Base-by-base conservation (phyloP, 345 rosid species). In the Populus nigra region DNA sequence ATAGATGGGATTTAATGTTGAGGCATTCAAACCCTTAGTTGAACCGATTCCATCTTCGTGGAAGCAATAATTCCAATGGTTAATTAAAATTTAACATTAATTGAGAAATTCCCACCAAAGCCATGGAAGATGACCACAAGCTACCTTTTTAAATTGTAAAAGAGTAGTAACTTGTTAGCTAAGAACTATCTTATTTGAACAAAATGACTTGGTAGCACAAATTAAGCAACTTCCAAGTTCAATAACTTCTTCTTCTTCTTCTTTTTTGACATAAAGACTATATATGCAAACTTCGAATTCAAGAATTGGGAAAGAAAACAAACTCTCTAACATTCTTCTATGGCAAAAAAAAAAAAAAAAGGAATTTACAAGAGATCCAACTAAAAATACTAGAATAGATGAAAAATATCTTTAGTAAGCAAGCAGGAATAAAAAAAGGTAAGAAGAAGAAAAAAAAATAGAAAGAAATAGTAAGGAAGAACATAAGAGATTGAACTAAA, bases 281-380 rank as follows among this genome's bases (percentile, higher is more conserved):
- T 12, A 29, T 49, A 39, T 22, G 75, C 55, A 77, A 74, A 38
- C 57, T 74, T 76, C 81, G 47, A 63, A 65, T 25, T 55, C 65
- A 27, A 72, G 59, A 74, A 76, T 72, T 55, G 61, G 18, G 74
- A 74, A 55, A 43, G 22, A n/a, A 74, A 50, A 38, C 66, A 68
- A 45, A 78, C 29, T 72, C 66, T 73, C 77, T 72, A 49, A 7
- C 9, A 68, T 27, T 74, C 62, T 72, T 81, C 73, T 59, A 57
- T 79, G 41, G 47, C 47, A 65, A 62, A n/a, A 79, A 78, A 25
- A 67, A 39, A 67, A 76, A 33, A 45, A 55, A 25, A 75, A 76
- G 36, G 77, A 73, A 87, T 79, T 68, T 83, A 85, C 85, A 87
- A 73, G 68, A 53, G 65, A 65, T 75, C 50, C 75, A 75, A 67